Evolutionary conservation across 306 rosid genomes (phyloP).

Genomic region (Amphicarpaea edgeworthii): DNA sequence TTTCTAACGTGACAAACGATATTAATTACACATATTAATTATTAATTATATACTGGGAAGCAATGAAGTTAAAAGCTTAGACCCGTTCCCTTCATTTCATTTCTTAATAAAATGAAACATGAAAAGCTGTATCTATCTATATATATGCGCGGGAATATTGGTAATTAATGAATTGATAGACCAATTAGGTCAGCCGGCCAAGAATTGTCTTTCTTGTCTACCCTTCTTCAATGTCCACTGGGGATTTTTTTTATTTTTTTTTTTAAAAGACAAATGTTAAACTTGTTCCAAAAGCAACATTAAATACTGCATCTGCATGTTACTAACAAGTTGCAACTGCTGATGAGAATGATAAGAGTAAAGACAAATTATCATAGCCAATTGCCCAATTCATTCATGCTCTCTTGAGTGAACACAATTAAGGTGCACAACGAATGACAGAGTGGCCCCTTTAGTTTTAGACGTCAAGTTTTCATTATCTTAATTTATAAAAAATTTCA

Average conservation of each 20-base stretch:
- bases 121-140: constrained; percentile 15
- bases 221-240: constrained; percentile 15
- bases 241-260: too few species aligned
- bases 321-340: constrained; percentile 44
- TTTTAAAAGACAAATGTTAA: constrained; percentile 4
- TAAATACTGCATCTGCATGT: constrained; percentile 11
- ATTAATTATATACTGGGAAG: not conserved
- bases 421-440: constrained; percentile 38
- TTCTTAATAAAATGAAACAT: too few species aligned
- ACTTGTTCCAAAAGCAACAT: constrained; percentile 39
- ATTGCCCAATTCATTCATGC: too few species aligned
- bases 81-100: not conserved
- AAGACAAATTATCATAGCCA: constrained; percentile 35
- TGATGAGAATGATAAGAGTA: constrained; percentile 3
- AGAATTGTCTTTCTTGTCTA: constrained; percentile 13
- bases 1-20: not conserved
- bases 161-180: constrained; percentile 3
- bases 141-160: constrained; percentile 18
- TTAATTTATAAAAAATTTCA: not conserved
- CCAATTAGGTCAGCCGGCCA: constrained; percentile 21
- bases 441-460: constrained; percentile 14
- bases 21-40: not conserved
- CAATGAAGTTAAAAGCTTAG: not conserved
- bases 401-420: constrained; percentile 21
- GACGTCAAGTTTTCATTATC: not conserved